Evolutionary conservation across 352 stramenopile species (phyloP).

Genomic region (Pythium phragmiticola): DNA sequence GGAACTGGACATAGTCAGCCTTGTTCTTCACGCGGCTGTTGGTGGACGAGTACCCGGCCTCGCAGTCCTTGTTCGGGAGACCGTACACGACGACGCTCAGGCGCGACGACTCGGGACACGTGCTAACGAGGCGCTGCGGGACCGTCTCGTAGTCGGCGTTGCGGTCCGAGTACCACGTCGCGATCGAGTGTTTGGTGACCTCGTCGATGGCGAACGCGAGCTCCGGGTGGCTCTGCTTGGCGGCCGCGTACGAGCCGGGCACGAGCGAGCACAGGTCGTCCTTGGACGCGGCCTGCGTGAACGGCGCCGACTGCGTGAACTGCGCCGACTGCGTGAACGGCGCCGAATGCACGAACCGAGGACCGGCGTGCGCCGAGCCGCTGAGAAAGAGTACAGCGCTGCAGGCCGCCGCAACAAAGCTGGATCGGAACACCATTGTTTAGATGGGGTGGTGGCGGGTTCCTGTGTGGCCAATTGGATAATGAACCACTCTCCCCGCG

Average conservation of each 20-base stretch:
- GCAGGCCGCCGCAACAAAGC: constrained; percentile 1
- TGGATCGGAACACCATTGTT: constrained; percentile 7
- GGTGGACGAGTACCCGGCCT: constrained; percentile 42
- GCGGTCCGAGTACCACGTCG: constrained; percentile 71
- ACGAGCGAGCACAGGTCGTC: constrained; percentile 55
- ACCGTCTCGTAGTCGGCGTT: constrained; percentile 41
- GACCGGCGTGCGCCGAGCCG: not conserved
- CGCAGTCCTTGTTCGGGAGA: constrained; percentile 66
- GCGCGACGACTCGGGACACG: constrained; percentile 39
- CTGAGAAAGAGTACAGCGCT: not conserved
- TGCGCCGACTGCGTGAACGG: too few species aligned
- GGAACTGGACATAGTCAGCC: constrained; percentile 47
- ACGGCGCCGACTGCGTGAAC: too few species aligned
- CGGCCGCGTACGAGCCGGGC: constrained; percentile 40
- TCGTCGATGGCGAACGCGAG: constrained; percentile 45
- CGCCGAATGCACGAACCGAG: too few species aligned
- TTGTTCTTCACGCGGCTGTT: constrained; percentile 37
- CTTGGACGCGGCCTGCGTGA: not conserved
- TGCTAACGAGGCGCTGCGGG: constrained; percentile 29
- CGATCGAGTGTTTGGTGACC: constrained; percentile 52
- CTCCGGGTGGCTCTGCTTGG: constrained; percentile 46
- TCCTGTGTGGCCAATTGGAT: constrained; percentile 7
- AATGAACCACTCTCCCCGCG: constrained; percentile 2
- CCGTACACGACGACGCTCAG: constrained; percentile 67
- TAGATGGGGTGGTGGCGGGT: constrained; percentile 14